Evolutionary conservation across 2,329 filamentous ascomycete species (phyloP).

Genomic region (Fusarium napiforme): DNA sequence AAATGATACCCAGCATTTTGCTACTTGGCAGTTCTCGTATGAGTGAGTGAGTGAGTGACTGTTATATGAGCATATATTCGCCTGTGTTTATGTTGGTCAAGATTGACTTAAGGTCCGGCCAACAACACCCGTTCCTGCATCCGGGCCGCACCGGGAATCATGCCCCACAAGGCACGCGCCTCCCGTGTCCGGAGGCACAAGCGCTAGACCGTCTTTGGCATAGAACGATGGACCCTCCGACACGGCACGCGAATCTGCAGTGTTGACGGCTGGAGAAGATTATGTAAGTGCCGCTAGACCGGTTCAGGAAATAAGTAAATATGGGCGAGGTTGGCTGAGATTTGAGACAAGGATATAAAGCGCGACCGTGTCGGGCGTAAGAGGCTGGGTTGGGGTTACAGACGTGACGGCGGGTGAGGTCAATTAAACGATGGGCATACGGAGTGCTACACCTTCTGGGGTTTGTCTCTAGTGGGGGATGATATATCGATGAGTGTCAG

Average conservation of each 20-base stretch:
- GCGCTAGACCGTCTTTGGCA: not conserved
- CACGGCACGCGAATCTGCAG: constrained; percentile 25
- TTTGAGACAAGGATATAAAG: constrained; percentile 6
- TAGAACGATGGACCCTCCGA: constrained; percentile 3
- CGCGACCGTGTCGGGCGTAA: constrained; percentile 31
- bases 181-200: not conserved
- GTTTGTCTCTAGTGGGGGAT: not conserved
- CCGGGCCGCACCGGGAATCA: constrained; percentile 35
- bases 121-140: constrained; percentile 36
- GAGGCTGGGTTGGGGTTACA: constrained; percentile 26
- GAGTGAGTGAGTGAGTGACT: not conserved
- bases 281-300: constrained; percentile 25
- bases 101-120: not conserved
- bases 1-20: constrained; percentile 47
- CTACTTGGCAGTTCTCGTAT: not conserved
- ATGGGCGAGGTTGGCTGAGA: constrained; percentile 28
- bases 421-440: not conserved
- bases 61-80: not conserved
- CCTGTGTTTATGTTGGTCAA: not conserved
- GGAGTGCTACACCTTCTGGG: not conserved
- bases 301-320: constrained; percentile 41
- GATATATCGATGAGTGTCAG: not conserved
- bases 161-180: constrained; percentile 35
- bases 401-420: constrained; percentile 20
- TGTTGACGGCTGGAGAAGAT: constrained; percentile 9